Base-by-base conservation (phyloP, 805 yeast genomes). In the Suhomyces tanzawaensis region DNA sequence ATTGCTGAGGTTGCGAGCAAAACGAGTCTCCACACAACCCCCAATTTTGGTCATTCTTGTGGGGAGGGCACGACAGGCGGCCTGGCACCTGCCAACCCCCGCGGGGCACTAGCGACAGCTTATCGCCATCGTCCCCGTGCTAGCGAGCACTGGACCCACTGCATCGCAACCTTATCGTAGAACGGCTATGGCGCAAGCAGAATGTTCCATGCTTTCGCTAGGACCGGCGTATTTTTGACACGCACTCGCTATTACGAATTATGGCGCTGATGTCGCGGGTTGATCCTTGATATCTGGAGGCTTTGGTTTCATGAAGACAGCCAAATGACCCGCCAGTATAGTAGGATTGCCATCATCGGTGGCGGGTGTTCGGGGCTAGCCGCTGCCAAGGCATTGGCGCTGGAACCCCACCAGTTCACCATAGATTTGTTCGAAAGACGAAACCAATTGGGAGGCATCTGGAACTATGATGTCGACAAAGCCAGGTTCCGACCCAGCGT, bases 361-460 rank as follows among this genome's bases (percentile, higher is more conserved):
- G 60, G 53, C 5, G 61, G 60, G 1, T 55, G 58, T 1, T 48
- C 51, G 1, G 61, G 60, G 3, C 35, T 56, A n/a, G 53, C 60
- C 2, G 53, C 52, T 2, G 56, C 57, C 7, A 53, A 53, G 23
- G 57, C 58, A 1, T 39, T 55, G 26, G 47, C 52, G 0, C 33
- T 40, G 23, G 61, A 56, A 31, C 47, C 54, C 2, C 36, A 34
- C 3, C 24, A 36, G 2, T 66, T 68, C 38, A 58, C 51, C 3
- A 60, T 73, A 32, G 59, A 57, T 7, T 44, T 72, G 2, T 72
- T 58, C 45, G 78, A 72, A 42, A 49, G 74, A 33, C 52, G 72
- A 32, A 51, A 49, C 21, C 46, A 42, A 1, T 47, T 59, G 6
- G 78, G 78, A 2, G 77, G 78, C 3, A 53, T 69, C 1, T 72